A percentile compares a stretch with the other conserved stretches of the same genome.
Evolutionary conservation across 805 yeast species (phyloP).

Genomic region (Henningerozyma blattae): DNA sequence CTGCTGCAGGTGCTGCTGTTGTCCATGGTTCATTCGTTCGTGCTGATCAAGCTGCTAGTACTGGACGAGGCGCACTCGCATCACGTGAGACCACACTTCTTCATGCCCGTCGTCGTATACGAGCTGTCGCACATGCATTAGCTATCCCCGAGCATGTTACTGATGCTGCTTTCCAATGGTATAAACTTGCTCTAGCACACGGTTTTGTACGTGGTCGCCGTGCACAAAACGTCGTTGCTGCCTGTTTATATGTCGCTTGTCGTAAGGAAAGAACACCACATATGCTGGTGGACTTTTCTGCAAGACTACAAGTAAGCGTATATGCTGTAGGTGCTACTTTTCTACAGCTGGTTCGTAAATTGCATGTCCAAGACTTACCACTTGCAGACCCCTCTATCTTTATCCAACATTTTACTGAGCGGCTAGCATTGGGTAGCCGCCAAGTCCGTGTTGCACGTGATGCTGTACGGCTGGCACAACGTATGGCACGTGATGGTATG

Average conservation of each 20-base stretch:
- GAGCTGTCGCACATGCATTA: constrained; percentile 68
- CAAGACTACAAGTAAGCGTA: constrained; percentile 80
- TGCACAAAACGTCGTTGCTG: constrained; percentile 89
- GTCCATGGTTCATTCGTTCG: constrained; percentile 93
- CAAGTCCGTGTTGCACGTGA: constrained; percentile 70
- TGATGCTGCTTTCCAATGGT: constrained; percentile 84
- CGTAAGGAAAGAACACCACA: constrained; percentile 85
- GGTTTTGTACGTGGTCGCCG: constrained; percentile 96
- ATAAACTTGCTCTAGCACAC: constrained; percentile 69
- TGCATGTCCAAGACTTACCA: constrained; percentile 69
- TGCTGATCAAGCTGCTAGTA: constrained; percentile 67
- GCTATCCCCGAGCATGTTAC: constrained; percentile 74
- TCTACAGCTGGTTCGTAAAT: constrained; percentile 77
- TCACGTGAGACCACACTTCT: constrained; percentile 81
- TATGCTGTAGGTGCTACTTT: constrained; percentile 94
- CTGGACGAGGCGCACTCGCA: constrained; percentile 65
- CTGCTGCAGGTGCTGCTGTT: constrained; percentile 86
- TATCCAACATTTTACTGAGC: constrained; percentile 87
- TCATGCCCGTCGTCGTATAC: constrained; percentile 71
- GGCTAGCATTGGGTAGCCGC: constrained; percentile 66
- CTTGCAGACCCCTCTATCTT: constrained; percentile 89
- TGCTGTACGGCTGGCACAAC: constrained; percentile 73
- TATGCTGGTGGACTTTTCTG: constrained; percentile 91
- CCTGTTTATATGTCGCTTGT: constrained; percentile 91
- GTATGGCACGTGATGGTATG: constrained; percentile 94